Percentiles rank a stretch among this genome's conserved stretches.
Conservation (phyloP, 2,329 filamentous ascomycete genomes). For the Alternaria gaisen region DNA sequence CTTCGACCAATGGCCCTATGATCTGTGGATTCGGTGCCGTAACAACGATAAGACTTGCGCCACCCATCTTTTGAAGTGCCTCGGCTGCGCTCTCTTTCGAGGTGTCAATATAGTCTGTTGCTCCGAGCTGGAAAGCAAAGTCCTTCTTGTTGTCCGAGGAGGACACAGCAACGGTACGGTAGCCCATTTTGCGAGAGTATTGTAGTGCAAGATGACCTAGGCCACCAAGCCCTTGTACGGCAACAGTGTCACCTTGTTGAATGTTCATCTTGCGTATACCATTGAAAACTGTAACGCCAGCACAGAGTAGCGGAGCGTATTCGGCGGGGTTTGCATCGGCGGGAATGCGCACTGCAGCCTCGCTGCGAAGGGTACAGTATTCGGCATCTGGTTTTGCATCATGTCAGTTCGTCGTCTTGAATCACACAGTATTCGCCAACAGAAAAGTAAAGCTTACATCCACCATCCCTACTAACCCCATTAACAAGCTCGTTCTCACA, state of each 20-base stretch:
- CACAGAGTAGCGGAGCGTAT: conserved; percentile 57
- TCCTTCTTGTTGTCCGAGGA: conserved; percentile 61
- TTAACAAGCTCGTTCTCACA: conserved; percentile 71
- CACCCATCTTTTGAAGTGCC: conserved; percentile 66
- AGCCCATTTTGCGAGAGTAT: conserved; percentile 63
- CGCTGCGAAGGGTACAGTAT: conserved; percentile 67
- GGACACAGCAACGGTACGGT: conserved; percentile 61
- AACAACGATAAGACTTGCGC: conserved; percentile 68
- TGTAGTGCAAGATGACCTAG: conserved; percentile 64
- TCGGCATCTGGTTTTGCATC: conserved; percentile 58
- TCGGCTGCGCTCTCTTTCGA: conserved; percentile 59
- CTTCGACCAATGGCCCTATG: conserved; percentile 63
- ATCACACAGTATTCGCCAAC: not conserved
- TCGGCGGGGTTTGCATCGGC: conserved; percentile 56
- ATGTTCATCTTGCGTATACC: conserved; percentile 60
- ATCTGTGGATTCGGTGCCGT: conserved; percentile 69
- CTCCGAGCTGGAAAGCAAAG: conserved; percentile 64
- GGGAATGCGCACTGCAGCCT: conserved; percentile 66
- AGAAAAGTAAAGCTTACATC: conserved; percentile 57
- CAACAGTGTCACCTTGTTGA: conserved; percentile 57
- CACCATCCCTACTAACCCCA: conserved; percentile 72
- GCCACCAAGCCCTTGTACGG: conserved; percentile 63
- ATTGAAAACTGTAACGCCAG: conserved; percentile 64
- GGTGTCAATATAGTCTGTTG: conserved; percentile 65
- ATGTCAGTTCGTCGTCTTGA: not conserved